Percentiles rank a stretch among this genome's conserved stretches.
phyloP scores from a whole-genome alignment of 805 yeast species.

The Spathaspora girioi region DNA sequence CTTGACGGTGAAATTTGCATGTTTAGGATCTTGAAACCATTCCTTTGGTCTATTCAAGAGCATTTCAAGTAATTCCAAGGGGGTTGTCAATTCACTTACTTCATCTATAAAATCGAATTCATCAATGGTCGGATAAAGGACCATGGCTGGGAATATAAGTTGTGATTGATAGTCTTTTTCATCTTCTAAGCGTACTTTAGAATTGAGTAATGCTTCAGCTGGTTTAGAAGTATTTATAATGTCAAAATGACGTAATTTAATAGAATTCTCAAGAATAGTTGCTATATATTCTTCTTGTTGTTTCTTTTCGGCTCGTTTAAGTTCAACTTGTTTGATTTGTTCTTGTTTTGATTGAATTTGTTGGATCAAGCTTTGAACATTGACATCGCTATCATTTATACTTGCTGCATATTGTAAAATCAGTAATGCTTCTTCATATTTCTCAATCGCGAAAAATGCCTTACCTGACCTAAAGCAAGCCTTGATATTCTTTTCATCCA shows the following conservation, averaged over 20 bases:
- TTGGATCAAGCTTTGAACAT: conserved; percentile 45
- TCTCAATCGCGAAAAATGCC: conserved; percentile 69
- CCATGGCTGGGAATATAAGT: conserved; percentile 74
- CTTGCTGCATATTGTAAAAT: conserved; percentile 62
- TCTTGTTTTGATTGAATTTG: conserved; percentile 39
- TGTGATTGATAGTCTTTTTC: conserved; percentile 69
- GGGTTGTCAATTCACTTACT: conserved; percentile 68
- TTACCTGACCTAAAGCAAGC: conserved; percentile 83
- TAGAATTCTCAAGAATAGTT: conserved; percentile 52
- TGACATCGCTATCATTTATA: conserved; percentile 56
- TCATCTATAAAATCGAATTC: conserved; percentile 81
- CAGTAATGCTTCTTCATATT: conserved; percentile 67
- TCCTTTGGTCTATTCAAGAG: conserved; percentile 61
- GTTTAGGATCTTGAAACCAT: conserved; percentile 65
- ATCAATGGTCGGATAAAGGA: conserved; percentile 77
- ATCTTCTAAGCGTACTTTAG: conserved; percentile 58
- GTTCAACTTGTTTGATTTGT: conserved; percentile 31
- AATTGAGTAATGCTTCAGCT: conserved; percentile 50
- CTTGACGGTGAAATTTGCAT: conserved; percentile 53
- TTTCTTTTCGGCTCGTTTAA: conserved; percentile 38
- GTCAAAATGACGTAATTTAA: conserved; percentile 54
- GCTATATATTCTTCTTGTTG: conserved; percentile 13
- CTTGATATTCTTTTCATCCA: conserved; percentile 70
- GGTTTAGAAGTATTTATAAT: conserved; percentile 50
- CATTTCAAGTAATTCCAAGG: conserved; percentile 56